Percentiles rank a stretch among this genome's conserved stretches.
These are phyloP conservation scores for Monosporascus sp. DNA, from an alignment of 2,329 filamentous ascomycete genomes.

Conservation along the genomic window DNA sequence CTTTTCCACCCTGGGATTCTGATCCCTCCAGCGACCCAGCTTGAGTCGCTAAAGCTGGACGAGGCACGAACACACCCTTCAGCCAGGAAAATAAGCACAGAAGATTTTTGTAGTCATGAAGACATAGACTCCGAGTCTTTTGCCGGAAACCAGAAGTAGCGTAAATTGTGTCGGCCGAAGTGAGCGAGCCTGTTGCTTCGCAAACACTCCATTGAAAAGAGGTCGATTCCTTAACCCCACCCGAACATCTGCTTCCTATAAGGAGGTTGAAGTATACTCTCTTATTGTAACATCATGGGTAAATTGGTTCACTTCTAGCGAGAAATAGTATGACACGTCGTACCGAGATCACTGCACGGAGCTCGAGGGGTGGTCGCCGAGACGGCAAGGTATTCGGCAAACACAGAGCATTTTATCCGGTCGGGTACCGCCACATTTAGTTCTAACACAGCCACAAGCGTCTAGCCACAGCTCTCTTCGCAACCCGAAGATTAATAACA, in stretches of 20 bases:
- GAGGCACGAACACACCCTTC: no score
- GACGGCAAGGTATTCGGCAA: background rate
- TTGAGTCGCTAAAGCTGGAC: no score
- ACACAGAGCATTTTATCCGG: background rate
- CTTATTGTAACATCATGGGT: background rate
- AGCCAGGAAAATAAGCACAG: no score
- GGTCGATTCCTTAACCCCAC: background rate
- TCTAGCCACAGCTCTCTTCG: background rate
- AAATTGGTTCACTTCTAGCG: background rate
- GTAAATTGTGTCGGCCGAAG: no score
- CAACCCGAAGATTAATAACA: no score
- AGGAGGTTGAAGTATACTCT: background rate
- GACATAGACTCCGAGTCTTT: no score
- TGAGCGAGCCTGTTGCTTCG: no score
- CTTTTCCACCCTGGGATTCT: background rate
- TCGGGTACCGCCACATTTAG: background rate
- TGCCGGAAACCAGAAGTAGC: no score
- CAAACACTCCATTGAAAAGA: background rate
- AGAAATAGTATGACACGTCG: background rate
- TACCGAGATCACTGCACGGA: background rate
- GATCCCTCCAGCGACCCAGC: background rate
- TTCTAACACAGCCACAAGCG: background rate
- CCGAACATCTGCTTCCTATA: background rate
- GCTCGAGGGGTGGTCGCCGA: background rate
- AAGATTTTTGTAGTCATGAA: no score